Base-by-base conservation (phyloP, 1,284 basidiomycete species). In the Cryptococcus sp. region DNA sequence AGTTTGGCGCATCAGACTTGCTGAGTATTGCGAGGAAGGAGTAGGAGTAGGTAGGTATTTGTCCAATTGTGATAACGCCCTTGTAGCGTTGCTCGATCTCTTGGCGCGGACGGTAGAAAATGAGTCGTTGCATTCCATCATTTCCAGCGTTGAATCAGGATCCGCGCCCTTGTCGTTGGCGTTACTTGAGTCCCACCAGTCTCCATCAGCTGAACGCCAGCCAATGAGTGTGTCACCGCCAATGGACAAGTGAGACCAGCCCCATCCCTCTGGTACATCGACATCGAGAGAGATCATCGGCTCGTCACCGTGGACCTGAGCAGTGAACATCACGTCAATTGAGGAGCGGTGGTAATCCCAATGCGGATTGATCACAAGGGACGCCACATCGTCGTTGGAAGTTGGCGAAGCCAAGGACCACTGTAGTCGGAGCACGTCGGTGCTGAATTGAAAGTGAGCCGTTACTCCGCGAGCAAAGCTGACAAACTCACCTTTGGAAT, bases 201-300 rank as follows among this genome's bases (percentile, higher is more conserved):
- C 61, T 4, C 58, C 57, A 49, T 75, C 71, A 1, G 59, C 53
- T 25, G 68, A 71, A 16, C 57, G 50, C 73, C 73, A 77, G 5
- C 53, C 58, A 3, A 54, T 35, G 11, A 75, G 60, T 3, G 59
- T 58, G n/a, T 71, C 67, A 2, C 65, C 71, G 19, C 61, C 52
- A 25, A 75, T 69, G 15, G 57, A 52, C 3, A 77, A 56, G 2
- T 64, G 56, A 1, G 54, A 57, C 75, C 75, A 77, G 10, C 66
- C 72, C 75, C 75, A 77, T 5, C 69, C 72, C 1, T 64, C 57
- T 0, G 72, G 75, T 0, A 72, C 48, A 22, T 69, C 58, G 0
- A 66, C 63, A 38, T 71, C 69, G 15, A 68, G 38, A 56, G 62
- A 47, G 17, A 56, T 27, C 51, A 56, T 22, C 23, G 47, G 46